Evolutionary conservation across 2,329 filamentous ascomycete species (phyloP).

Genomic region (Leptographium galeiforme): DNA sequence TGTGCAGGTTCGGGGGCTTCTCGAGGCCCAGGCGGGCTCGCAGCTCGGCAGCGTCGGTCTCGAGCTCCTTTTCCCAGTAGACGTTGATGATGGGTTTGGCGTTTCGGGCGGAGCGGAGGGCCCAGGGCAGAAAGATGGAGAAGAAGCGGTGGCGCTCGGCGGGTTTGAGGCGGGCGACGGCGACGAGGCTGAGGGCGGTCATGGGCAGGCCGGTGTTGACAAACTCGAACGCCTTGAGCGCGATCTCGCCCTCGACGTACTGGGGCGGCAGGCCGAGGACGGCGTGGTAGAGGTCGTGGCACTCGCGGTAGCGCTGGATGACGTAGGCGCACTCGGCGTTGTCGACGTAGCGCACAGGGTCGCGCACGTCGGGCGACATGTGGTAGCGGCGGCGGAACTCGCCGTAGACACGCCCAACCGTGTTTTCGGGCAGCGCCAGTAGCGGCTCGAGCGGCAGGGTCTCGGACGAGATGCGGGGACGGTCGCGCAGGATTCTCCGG

Average conservation of each 20-base stretch:
- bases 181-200: constrained; percentile 77
- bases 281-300: constrained; percentile 95
- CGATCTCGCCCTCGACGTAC: constrained; percentile 89
- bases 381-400: constrained; percentile 89
- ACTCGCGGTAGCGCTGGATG: constrained; percentile 95
- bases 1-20: constrained; percentile 72
- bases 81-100: constrained; percentile 81
- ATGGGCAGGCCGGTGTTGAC: constrained; percentile 89
- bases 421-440: constrained; percentile 56
- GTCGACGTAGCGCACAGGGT: constrained; percentile 77
- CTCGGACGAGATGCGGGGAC: constrained; percentile 75
- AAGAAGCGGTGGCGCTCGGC: constrained; percentile 67
- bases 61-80: constrained; percentile 92
- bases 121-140: constrained; percentile 76
- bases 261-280: constrained; percentile 83
- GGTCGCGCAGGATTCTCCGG: constrained; percentile 78
- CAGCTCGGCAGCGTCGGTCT: constrained; percentile 67
- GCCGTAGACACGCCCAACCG: constrained; percentile 71
- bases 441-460: constrained; percentile 54
- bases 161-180: constrained; percentile 74
- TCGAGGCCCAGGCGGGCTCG: constrained; percentile 69
- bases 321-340: constrained; percentile 95
- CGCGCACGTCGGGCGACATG: constrained; percentile 80
- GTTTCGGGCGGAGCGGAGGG: constrained; percentile 64
- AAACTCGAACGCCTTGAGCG: constrained; percentile 97